Conservation (phyloP, 257 asterid species). For the Solanum chiquidenum region DNA sequence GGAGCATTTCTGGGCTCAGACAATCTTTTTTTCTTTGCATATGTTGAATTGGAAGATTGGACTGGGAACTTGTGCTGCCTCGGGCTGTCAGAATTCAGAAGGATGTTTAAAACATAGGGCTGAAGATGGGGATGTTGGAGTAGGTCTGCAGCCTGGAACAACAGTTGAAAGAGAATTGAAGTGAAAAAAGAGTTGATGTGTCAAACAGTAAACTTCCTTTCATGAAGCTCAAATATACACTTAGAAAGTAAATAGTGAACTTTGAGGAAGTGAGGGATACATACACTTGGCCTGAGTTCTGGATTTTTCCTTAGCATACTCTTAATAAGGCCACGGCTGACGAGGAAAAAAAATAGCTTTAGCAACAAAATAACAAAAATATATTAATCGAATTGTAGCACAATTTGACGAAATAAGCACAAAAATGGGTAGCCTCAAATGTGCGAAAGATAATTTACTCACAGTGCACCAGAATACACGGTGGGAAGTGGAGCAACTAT, state of each 20-base stretch:
- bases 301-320: constrained; percentile 94
- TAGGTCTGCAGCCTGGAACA: constrained; percentile 77
- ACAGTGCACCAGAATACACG: constrained; percentile 78
- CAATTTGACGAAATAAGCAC: background rate
- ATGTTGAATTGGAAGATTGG: constrained; percentile 19
- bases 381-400: background rate
- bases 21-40: constrained; percentile 44
- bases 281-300: constrained; percentile 86
- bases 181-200: background rate
- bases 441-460: constrained; percentile 27
- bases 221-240: background rate
- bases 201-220: background rate
- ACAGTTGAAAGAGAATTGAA: background rate
- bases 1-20: constrained; percentile 29
- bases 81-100: constrained; percentile 46
- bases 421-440: background rate
- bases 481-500: constrained; percentile 90
- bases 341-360: background rate
- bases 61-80: constrained; percentile 45
- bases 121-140: constrained; percentile 79
- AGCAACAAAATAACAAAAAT: constrained; percentile 1
- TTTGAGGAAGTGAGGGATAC: background rate
- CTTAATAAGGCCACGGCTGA: constrained; percentile 86
- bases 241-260: background rate
- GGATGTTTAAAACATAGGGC: constrained; percentile 51